phyloP scores from a whole-genome alignment of 106 monocot genomes.

The Dendrobium catenatum region DNA sequence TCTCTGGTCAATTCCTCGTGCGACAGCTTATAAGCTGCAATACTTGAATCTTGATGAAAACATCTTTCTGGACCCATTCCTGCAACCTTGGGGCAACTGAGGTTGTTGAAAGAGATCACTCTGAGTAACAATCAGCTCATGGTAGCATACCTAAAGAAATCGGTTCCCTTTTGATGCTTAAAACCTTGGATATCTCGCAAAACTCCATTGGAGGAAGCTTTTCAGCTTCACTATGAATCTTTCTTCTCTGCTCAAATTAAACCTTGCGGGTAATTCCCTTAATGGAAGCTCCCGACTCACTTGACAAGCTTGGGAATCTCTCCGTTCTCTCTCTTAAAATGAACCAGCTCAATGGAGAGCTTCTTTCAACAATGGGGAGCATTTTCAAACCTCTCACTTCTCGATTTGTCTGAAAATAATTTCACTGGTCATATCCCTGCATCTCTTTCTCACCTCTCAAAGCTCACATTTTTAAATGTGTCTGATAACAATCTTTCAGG shows the following conservation, averaged over 20 bases:
- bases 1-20: constrained; percentile 57
- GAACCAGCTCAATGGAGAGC: constrained; percentile 39
- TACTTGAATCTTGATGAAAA: constrained; percentile 41
- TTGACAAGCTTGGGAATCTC: constrained; percentile 41
- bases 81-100: constrained; percentile 16
- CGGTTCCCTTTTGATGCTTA: constrained; percentile 30
- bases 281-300: constrained; percentile 23
- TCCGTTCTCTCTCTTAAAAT: constrained; percentile 36
- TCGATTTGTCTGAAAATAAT: constrained; percentile 67
- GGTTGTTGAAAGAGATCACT: constrained; percentile 22
- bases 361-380: constrained; percentile 52
- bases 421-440: constrained; percentile 62
- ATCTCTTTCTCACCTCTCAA: constrained; percentile 26
- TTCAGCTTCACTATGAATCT: constrained; percentile 40
- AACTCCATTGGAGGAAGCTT: constrained; percentile 42
- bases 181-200: constrained; percentile 29
- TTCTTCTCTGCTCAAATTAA: constrained; percentile 35
- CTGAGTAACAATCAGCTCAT: constrained; percentile 36
- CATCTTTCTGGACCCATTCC: constrained; percentile 32
- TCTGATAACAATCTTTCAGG: constrained; percentile 81
- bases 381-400: constrained; percentile 22
- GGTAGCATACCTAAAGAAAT: constrained; percentile 56
- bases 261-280: constrained; percentile 37
- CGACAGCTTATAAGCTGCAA: constrained; percentile 35
- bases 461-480: constrained; percentile 47